Conservation (phyloP, 768 basidiomycete genomes). For the Lentinula raphanica region DNA sequence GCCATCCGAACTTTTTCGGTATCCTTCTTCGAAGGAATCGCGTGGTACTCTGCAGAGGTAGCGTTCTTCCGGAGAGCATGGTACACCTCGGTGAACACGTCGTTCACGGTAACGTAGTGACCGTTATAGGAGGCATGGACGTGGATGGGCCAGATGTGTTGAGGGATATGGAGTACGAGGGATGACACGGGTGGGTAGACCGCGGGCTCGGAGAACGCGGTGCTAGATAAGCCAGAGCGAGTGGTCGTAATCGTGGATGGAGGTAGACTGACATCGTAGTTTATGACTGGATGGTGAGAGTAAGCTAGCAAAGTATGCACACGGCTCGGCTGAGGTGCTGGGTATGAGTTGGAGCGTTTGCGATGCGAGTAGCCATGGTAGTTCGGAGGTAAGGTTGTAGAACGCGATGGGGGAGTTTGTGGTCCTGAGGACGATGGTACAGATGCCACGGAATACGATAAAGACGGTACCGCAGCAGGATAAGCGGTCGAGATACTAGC, state of each 20-base stretch:
- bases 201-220: slow-evolving; percentile 36
- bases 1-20: slow-evolving; percentile 34
- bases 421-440: neutral
- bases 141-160: slow-evolving; percentile 20
- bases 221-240: slow-evolving; percentile 10
- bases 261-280: slow-evolving; percentile 34
- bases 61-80: slow-evolving; percentile 35
- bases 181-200: slow-evolving; percentile 33
- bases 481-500: slow-evolving; percentile 1
- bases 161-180: slow-evolving; percentile 25
- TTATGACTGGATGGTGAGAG: slow-evolving; percentile 25
- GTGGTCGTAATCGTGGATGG: slow-evolving; percentile 23
- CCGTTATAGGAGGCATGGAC: slow-evolving; percentile 16
- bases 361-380: neutral
- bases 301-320: slow-evolving; percentile 20
- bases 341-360: neutral
- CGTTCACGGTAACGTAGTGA: slow-evolving; percentile 33
- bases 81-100: slow-evolving; percentile 43
- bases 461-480: neutral
- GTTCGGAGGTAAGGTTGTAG: neutral
- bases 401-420: neutral
- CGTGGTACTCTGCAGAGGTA: slow-evolving; percentile 33
- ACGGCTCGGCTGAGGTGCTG: neutral
- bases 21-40: slow-evolving; percentile 23
- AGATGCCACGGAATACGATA: slow-evolving; percentile 1